Base-by-base conservation (phyloP, 1,139 yeast species). In the Sporopachydermia cereana region DNA sequence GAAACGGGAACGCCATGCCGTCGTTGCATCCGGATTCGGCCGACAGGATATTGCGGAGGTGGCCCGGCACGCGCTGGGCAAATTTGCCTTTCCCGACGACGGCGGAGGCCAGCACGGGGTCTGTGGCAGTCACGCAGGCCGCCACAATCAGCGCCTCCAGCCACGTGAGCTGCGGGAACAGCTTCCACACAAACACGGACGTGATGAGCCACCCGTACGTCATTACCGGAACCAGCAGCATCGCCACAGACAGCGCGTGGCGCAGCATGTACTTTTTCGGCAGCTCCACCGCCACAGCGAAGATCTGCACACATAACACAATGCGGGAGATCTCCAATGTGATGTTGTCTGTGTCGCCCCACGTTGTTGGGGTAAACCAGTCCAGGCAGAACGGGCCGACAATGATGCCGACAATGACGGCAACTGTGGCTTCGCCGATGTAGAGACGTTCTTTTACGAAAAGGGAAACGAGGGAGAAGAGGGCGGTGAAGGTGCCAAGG, bases 21-120 rank as follows among this genome's bases (percentile, higher is more conserved):
- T 91, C 98, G 62, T 91, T 91, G 63, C 96, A 89, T 7, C 95
- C 97, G 0, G 96, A 86, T 59, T 91, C 98, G 0, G 97, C 96
- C 25, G 93, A 77, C 41, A 91, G 66, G 44, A 91, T 66, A 57
- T 91, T 89, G 60, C 98, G 72, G 62, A 91, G 74, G 64, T 91
- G 97, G 3, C 97, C 97, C 0, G 98, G 98, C 14, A 91, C 97
- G 51, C 96, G 76, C 58, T 77, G 79, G n/a, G 98, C 96, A 61
- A 91, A 91, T 57, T 89, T 88, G 52, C 98, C 97, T 57, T 85
- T 85, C 67, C 98, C 96, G 20, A 91, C 97, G 18, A 91, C 97
- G 0, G 98, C 96, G 34, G 96, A 95, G 1, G 98, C 98, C 58
- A 91, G 71, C 45, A 91, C 95, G 3, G 98, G 98, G 64, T 91